These are phyloP conservation scores for Penicillium ucsense DNA, from an alignment of 495 filamentous ascomycete genomes.

Conservation along the genomic window DNA sequence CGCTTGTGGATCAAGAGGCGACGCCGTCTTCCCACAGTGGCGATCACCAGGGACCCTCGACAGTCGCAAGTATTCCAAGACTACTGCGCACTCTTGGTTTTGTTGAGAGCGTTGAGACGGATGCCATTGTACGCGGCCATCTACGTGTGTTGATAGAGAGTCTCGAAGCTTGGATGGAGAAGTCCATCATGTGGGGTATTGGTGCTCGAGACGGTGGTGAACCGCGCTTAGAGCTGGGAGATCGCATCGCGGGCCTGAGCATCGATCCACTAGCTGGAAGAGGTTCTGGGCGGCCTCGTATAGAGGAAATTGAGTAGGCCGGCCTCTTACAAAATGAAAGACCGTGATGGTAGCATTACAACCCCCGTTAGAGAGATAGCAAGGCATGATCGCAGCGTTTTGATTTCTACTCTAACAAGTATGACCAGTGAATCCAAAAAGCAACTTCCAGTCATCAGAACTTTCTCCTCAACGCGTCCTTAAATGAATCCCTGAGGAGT, in stretches of 20 bases:
- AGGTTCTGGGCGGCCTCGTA: slow-evolving; percentile 22
- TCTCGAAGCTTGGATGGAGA: slow-evolving; percentile 60
- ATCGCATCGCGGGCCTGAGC: slow-evolving; percentile 31
- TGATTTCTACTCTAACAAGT: no score
- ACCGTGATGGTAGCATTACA: no score
- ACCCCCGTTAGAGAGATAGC: no score
- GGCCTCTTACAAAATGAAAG: neutral
- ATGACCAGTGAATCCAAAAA: no score
- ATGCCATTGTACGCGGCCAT: slow-evolving; percentile 66
- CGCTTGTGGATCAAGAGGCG: slow-evolving; percentile 23
- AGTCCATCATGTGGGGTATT: slow-evolving; percentile 37
- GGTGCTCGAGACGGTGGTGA: slow-evolving; percentile 16
- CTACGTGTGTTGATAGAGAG: slow-evolving; percentile 60
- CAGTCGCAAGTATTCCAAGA: slow-evolving; percentile 46
- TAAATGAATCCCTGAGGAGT: no score
- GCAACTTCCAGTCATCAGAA: no score
- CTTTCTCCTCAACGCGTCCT: no score
- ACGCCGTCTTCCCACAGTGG: neutral
- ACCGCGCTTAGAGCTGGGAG: slow-evolving; percentile 22
- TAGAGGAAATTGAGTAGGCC: slow-evolving; percentile 46
- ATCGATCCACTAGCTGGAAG: slow-evolving; percentile 27
- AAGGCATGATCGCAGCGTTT: no score
- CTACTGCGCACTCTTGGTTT: slow-evolving; percentile 55
- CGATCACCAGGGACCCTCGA: slow-evolving; percentile 9
- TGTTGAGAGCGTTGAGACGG: slow-evolving; percentile 57